Base-by-base conservation (phyloP, 371 early-diverging fungal genomes). In the Gilbertella persicaria region DNA sequence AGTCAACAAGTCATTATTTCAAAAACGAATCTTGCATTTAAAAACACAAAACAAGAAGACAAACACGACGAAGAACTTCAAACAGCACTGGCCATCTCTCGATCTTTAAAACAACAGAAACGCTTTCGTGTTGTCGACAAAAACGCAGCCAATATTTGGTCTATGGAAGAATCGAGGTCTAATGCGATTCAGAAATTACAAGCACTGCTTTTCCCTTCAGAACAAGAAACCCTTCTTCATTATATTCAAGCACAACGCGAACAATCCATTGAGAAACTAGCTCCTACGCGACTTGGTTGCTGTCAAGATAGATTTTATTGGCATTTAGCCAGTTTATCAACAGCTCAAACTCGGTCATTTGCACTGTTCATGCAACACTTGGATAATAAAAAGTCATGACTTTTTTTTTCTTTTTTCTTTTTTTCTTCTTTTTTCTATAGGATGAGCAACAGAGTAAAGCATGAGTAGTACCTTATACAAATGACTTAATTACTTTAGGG, bases 51-150 rank as follows among this genome's bases (percentile, higher is more conserved):
- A 48, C 39, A 48, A 33, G 19, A 41, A 5, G 55, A 59, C 30
- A 53, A 62, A 39, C 10, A 45, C 2, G 71, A 71, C 21, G 72
- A 71, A 29, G 55, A 56, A 1, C 46, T 68, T 24, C 72, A 71
- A 26, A 48, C 60, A 0, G 65, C 58, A 6, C 35, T 71, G 13
- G 69, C 64, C 0, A 3, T 67, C 7, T 67, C 67, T 5, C 44
- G 37, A 14, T 67, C 67, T 6, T 9, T 62, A 2, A n/a, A 51
- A 10, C 35, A 25, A 44, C 42, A 45, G 10, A 51, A 51, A 36
- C 20, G 33, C 10, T 40, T 37, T 35, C 35, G 40, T 13, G n/a
- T 10, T 20, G 25, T 24, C 16, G 62, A 62, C 17, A 36, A 20
- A 29, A 51, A 66, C 35, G 53, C 51, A 8, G 50, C 66, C 4